Base-by-base conservation (phyloP, 2,329 filamentous ascomycete species). In the Colletotrichum sp. region DNA sequence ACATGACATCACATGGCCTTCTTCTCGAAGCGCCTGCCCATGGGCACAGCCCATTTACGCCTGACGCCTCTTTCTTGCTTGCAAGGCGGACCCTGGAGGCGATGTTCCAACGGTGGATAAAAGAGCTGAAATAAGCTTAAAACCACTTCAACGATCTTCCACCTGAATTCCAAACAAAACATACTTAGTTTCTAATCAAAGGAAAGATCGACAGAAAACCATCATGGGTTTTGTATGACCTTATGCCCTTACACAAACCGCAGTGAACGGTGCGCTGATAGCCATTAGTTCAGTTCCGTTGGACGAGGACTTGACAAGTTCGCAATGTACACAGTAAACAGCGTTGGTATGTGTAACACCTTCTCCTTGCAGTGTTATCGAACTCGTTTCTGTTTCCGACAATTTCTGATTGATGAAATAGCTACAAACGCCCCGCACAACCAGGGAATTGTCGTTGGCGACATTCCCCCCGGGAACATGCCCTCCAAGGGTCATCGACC, bases 31-130 rank as follows among this genome's bases (percentile, higher is more conserved):
- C 9, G 43, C 43, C 43, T 48, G 43, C 39, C 18, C 39, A 43
- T 0, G 8, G 6, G 0, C 43, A 48, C 18, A 48, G 43, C 43
- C 43, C 18, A 21, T 0, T 6, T 3, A 48, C 0, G 9, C 43
- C 43, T 12, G 43, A 48, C 18, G 18, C 43, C 6, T 4, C 43
- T 7, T 48, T 48, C 0, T 7, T n/a, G 18, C 6, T n/a, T 48
- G 43, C 43, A 43, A 43, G 43, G 43, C n/a, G 43, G 10, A 21
- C 10, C 43, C 43, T 12, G 18, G 9, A n/a, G 43, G 43, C n/a
- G 3, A 48, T 48, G 18, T 48, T 48, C 43, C 10, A 7, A 21
- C 43, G 10, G 18, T 48, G 18, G 43, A 48, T 48, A 48, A 48
- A 48, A 48, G 43, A 21, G 43, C 8, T 48, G 10, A 48, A 48